Percentiles rank a stretch among this genome's conserved stretches.
phyloP scores from a whole-genome alignment of 495 filamentous ascomycete genomes.

The Stereocaulon alpinum region DNA sequence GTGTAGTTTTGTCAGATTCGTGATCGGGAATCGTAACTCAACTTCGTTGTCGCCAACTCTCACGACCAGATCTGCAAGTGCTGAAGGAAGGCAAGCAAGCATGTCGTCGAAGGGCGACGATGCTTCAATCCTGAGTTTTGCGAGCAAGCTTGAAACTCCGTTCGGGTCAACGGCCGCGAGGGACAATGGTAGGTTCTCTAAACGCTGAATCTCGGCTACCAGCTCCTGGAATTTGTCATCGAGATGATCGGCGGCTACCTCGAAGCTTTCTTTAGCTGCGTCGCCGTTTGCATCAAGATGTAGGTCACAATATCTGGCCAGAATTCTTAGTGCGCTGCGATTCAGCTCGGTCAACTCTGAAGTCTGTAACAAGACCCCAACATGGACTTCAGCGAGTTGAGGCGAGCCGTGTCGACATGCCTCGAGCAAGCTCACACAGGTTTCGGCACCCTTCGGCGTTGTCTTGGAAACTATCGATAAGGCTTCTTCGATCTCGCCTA shows the following conservation, averaged over 20 bases:
- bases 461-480: background rate
- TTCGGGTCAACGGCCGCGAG: background rate
- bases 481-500: background rate
- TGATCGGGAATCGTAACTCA: constrained; percentile 2
- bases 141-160: background rate
- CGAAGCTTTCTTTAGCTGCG: background rate
- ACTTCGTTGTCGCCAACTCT: constrained; percentile 1
- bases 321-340: background rate
- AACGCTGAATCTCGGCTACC: background rate
- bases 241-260: background rate
- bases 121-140: background rate
- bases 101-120: background rate
- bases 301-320: background rate
- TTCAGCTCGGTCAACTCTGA: background rate
- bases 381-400: background rate
- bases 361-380: background rate
- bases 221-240: background rate
- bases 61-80: background rate
- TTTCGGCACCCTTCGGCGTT: background rate
- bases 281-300: background rate
- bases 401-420: background rate
- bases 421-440: background rate
- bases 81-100: background rate
- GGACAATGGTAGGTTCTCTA: background rate
- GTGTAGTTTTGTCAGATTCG: constrained; percentile 4